Conservation (phyloP, 805 yeast species). For the Wickerhamomyces mucosus region DNA sequence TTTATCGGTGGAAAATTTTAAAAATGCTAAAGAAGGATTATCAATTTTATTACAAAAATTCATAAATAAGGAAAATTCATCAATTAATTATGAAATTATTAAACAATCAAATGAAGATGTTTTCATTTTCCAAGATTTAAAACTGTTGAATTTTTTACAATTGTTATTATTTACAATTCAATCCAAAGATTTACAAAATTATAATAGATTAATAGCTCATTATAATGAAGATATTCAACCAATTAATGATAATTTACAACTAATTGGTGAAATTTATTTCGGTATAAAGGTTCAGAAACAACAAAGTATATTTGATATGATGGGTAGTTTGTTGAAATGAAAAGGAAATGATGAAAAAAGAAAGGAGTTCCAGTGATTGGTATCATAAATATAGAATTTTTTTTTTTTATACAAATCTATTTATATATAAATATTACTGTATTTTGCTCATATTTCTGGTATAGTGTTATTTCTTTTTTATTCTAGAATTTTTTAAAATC, state of each 20-base stretch:
- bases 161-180: constrained; percentile 52
- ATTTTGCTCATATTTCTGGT: too few relatives aligned
- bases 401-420: too few relatives aligned
- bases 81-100: constrained; percentile 5
- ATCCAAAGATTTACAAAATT: constrained; percentile 43
- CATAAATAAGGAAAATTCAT: neutral
- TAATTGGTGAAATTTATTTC: constrained; percentile 55
- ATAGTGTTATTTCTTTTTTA: constrained; percentile 25
- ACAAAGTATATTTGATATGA: constrained; percentile 54
- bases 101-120: constrained; percentile 21
- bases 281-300: constrained; percentile 44
- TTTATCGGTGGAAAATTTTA: constrained; percentile 54
- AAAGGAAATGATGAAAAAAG: neutral
- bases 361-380: too few relatives aligned
- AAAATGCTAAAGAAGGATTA: constrained; percentile 40
- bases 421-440: neutral
- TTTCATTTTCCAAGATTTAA: constrained; percentile 30
- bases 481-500: constrained; percentile 50
- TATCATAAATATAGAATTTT: too few relatives aligned
- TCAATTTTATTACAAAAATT: constrained; percentile 27
- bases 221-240: constrained; percentile 34
- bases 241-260: constrained; percentile 36
- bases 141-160: constrained; percentile 60
- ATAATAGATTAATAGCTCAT: constrained; percentile 39
- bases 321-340: constrained; percentile 50